These are phyloP conservation scores for Yarrowia yakushimensis DNA, from an alignment of 805 yeast species.

Conservation along the genomic window DNA sequence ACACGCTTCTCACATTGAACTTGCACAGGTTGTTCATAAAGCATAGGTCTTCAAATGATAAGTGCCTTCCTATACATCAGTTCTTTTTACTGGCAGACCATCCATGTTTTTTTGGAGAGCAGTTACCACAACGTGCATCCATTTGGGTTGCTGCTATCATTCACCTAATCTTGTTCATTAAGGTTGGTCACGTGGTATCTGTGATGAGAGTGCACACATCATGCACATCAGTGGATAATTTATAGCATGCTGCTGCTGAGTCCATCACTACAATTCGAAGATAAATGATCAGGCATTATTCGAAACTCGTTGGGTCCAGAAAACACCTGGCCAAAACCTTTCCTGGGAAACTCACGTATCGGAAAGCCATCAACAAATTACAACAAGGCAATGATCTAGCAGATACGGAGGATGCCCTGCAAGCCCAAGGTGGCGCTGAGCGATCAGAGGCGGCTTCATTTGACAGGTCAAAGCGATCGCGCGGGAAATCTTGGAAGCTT, in stretches of 20 bases:
- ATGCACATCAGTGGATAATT: background rate
- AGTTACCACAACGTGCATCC: too few relatives aligned
- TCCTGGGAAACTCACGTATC: conserved; percentile 7
- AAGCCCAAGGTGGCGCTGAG: background rate
- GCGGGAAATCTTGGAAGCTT: conserved; percentile 18
- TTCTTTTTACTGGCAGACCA: too few relatives aligned
- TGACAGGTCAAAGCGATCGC: conserved; percentile 20
- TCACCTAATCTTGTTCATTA: too few relatives aligned
- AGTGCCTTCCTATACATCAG: too few relatives aligned
- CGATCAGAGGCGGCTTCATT: background rate
- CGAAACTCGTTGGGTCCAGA: conserved; percentile 17
- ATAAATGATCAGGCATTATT: conserved; percentile 9
- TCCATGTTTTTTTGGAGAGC: too few relatives aligned
- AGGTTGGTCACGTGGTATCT: background rate
- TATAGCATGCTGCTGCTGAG: background rate
- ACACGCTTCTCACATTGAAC: too few relatives aligned
- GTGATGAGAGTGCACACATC: background rate
- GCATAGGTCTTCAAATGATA: too few relatives aligned
- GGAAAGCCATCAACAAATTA: background rate
- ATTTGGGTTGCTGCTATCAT: too few relatives aligned
- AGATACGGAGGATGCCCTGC: background rate
- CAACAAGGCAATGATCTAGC: conserved; percentile 1
- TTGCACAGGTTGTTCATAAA: too few relatives aligned
- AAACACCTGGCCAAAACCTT: background rate
- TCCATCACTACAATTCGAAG: background rate